Conservation (phyloP, 2,329 filamentous ascomycete species). For the Beauveria pseudobassiana region DNA sequence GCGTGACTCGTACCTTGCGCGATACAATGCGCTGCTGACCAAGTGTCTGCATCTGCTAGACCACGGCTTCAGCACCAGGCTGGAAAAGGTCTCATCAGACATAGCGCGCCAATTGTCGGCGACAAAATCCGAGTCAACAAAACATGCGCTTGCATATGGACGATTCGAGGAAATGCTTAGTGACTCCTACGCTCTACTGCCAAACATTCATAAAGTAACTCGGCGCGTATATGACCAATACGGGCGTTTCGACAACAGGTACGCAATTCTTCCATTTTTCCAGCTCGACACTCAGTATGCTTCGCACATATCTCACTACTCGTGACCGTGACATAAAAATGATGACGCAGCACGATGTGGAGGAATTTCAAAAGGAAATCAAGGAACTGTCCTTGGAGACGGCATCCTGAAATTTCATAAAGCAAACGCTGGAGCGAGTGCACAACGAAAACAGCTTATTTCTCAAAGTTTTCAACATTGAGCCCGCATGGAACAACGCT, state of each 20-base stretch:
- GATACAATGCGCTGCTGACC: constrained; percentile 74
- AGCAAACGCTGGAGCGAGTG: constrained; percentile 52
- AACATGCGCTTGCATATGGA: constrained; percentile 52
- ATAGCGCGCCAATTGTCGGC: constrained; percentile 45
- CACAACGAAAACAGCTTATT: constrained; percentile 49
- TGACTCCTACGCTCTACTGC: constrained; percentile 48
- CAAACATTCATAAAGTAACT: constrained; percentile 47
- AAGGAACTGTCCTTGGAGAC: constrained; percentile 45
- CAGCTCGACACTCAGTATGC: constrained; percentile 46
- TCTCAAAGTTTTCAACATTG: constrained; percentile 46
- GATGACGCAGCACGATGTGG: constrained; percentile 46
- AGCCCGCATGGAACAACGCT: constrained; percentile 44
- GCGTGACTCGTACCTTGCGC: constrained; percentile 76
- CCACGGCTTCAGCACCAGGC: constrained; percentile 44
- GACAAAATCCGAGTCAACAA: constrained; percentile 51
- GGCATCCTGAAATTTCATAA: constrained; percentile 49
- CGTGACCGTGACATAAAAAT: constrained; percentile 47
- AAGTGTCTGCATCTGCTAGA: constrained; percentile 57
- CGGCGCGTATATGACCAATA: constrained; percentile 44
- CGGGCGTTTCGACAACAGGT: constrained; percentile 37
- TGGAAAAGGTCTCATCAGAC: constrained; percentile 48
- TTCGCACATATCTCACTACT: constrained; percentile 44
- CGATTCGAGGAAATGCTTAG: constrained; percentile 52
- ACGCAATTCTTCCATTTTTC: constrained; percentile 45
- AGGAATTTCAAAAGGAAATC: constrained; percentile 45